Evolutionary conservation across 2,329 filamentous ascomycete species (phyloP).

Genomic region (Apiospora aurea): DNA sequence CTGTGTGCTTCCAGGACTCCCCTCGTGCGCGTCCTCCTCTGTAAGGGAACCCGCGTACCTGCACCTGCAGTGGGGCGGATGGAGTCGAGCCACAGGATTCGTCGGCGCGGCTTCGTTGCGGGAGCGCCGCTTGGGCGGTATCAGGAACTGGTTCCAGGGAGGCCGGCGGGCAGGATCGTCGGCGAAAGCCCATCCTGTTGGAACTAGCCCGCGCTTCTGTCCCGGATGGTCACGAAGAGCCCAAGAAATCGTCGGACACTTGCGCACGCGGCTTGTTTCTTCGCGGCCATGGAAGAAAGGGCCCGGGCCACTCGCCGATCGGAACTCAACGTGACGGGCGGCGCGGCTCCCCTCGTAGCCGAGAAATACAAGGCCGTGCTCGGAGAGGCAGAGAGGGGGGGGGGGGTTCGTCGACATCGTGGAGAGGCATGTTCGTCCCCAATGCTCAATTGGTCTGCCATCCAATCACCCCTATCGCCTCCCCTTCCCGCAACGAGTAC

Average conservation of each 20-base stretch:
- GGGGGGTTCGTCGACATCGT: neutral
- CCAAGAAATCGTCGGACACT: too few relatives aligned
- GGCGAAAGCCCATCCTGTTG: too few relatives aligned
- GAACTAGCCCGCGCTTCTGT: too few relatives aligned
- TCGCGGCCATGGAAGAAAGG: too few relatives aligned
- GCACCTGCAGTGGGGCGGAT: neutral
- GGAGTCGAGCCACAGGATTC: slow-evolving; percentile 9
- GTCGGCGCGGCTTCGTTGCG: neutral
- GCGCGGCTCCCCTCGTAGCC: neutral
- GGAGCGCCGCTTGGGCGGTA: neutral
- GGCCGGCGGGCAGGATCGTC: neutral
- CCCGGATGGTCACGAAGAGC: too few relatives aligned
- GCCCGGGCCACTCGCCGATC: too few relatives aligned
- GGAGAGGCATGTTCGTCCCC: neutral
- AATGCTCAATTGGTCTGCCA: neutral
- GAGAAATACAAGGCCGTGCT: neutral
- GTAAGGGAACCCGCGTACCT: slow-evolving; percentile 1
- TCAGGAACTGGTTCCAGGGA: too few relatives aligned
- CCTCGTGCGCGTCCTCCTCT: neutral
- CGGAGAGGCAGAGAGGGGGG: too few relatives aligned
- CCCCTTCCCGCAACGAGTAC: too few relatives aligned
- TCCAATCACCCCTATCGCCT: neutral
- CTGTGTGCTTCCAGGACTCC: slow-evolving; percentile 8
- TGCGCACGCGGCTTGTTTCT: too few relatives aligned
- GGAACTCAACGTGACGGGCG: too few relatives aligned